phyloP scores from a whole-genome alignment of 306 rosid genomes.

The Sophora flavescens region DNA sequence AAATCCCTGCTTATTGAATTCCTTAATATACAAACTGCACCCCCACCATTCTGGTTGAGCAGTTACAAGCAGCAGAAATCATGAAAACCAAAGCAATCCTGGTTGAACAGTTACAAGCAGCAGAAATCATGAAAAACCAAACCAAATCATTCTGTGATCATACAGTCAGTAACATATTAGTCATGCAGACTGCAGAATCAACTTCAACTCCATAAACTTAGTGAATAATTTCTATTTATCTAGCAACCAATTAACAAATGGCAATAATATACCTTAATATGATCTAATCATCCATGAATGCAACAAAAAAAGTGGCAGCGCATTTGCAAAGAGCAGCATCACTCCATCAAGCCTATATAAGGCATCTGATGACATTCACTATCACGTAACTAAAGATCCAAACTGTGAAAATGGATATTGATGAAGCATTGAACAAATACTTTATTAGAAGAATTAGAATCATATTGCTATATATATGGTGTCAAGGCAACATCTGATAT shows the following conservation, averaged over 20 bases:
- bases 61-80: conserved; percentile 7
- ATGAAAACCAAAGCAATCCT: not conserved
- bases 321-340: conserved; percentile 37
- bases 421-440: conserved; percentile 45
- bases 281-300: conserved; percentile 21
- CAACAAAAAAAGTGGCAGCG: conserved; percentile 4
- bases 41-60: conserved; percentile 1
- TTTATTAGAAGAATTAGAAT: conserved; percentile 47
- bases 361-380: conserved; percentile 40
- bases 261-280: conserved; percentile 11
- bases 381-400: conserved; percentile 35
- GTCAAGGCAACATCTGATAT: conserved; percentile 47
- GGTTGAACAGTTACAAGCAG: not conserved
- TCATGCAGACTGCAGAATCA: not conserved
- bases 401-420: conserved; percentile 19
- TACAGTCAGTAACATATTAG: conserved; percentile 9
- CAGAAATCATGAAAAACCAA: not conserved
- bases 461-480: conserved; percentile 40
- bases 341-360: conserved; percentile 8
- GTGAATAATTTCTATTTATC: conserved; percentile 32
- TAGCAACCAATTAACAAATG: not conserved
- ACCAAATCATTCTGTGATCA: conserved; percentile 14
- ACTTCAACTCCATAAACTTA: conserved; percentile 33
- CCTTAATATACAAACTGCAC: not conserved
- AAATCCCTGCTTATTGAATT: not conserved